These are phyloP conservation scores for Mortierella alpina DNA, from an alignment of 192 early-diverging fungal genomes.

Conservation along the genomic window DNA sequence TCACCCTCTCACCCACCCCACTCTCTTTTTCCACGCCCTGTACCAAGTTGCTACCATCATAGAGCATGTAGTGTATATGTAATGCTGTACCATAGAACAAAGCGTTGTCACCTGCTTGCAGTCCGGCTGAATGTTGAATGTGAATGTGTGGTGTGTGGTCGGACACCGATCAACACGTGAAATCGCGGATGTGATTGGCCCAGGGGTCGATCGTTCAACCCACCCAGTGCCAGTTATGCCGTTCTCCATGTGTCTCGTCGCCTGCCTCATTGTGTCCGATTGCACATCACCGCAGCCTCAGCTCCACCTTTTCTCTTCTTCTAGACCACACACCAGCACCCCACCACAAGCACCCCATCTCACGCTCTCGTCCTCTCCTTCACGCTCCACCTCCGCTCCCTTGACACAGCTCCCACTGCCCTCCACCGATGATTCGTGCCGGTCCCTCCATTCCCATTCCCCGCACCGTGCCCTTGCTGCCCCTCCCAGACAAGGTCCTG, in stretches of 20 bases:
- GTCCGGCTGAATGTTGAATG: no score
- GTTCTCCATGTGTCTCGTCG: no score
- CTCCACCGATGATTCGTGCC: conserved; percentile 31
- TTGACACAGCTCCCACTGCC: conserved; percentile 50
- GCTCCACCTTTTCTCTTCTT: background rate
- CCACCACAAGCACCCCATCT: conserved; percentile 22
- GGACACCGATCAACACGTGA: no score
- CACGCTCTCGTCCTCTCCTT: conserved; percentile 17
- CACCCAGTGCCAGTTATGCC: no score
- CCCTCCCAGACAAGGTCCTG: conserved; percentile 68
- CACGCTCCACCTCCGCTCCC: conserved; percentile 56
- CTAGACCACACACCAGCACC: conserved; percentile 2
- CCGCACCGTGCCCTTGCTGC: conserved; percentile 57
- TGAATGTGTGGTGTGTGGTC: no score
- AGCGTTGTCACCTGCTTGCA: no score
- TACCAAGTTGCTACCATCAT: background rate
- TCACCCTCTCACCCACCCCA: background rate
- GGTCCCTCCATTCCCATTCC: conserved; percentile 50
- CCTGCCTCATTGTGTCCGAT: background rate
- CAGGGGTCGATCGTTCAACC: no score
- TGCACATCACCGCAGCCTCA: conserved; percentile 6
- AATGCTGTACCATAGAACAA: no score
- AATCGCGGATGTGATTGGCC: no score
- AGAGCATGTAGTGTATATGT: no score
- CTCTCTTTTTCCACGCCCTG: background rate